Evolutionary conservation across 768 basidiomycete genomes (phyloP), one percentile per base, ranked within the genome.

Genomic region (Suillus decipiens): DNA sequence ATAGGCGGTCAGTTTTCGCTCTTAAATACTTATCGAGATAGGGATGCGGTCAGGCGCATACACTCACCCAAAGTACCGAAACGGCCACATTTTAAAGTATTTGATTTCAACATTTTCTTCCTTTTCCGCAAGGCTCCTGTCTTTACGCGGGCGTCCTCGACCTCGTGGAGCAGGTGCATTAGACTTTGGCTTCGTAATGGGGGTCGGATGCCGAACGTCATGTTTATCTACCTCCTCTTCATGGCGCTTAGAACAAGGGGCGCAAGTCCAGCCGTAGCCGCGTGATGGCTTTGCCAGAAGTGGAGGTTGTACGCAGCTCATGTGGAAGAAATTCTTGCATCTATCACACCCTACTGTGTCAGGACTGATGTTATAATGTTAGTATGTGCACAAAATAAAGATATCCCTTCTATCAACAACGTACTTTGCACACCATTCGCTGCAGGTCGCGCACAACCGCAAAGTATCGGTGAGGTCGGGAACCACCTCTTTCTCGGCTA

Each of bases 231-330:
- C 90, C 72, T 92, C 87, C 69, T 94, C 90, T 69, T 94, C 95
- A 71, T 96, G 91, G 67, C 85, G 85, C 60, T 87, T 85, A 12
- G 95, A 91, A 75, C 96, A 99, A 1, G 95, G 93, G 0, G 93
- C 92, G 70, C 96, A 99, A 11, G 95, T 94, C 96, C 96, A 99
- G 24, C 93, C 94, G 77, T 98, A 99, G 51, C 96, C 96, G 66
- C 94, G 87, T 28, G 95, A 93, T 15, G 96, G 96, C 75, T 98
- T 98, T 2, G 90, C 90, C 19, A 84, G 80, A 9, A 99, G 79
- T 3, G 96, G 96, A 28, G 96, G 96, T 67, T 93, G 90, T 60
- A 97, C 90, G 73, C 96, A 99, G 62, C 82, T 75, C 91, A 98
- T 96, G 76, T 99, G 96, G 78, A 95, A 99, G 78, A 88, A 92